Evolutionary conservation across 176 grass and related monocot genomes (phyloP).

Genomic region (Eragrostis curvula): DNA sequence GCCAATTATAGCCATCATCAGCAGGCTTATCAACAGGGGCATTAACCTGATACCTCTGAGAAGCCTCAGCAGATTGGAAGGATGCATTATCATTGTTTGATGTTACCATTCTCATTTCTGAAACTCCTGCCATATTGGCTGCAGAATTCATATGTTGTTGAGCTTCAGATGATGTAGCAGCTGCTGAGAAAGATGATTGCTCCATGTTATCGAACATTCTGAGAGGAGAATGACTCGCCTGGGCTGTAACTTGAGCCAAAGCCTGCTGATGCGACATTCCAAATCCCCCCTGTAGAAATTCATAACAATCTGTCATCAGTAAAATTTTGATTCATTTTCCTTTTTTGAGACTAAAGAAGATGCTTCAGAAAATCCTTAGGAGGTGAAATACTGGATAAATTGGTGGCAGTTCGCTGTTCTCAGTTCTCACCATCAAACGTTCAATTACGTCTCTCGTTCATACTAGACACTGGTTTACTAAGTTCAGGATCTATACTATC

Average conservation of each 20-base stretch:
- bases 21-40: constrained; percentile 82
- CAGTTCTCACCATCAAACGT: neutral
- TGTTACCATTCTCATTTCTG: constrained; percentile 35
- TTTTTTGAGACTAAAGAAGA: constrained; percentile 25
- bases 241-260: constrained; percentile 72
- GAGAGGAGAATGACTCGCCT: constrained; percentile 68
- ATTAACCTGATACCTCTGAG: constrained; percentile 65
- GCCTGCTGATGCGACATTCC: constrained; percentile 75
- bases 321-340: constrained; percentile 15
- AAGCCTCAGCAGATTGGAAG: constrained; percentile 52
- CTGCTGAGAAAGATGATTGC: constrained; percentile 59
- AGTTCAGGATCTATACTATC: constrained; percentile 23
- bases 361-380: neutral
- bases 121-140: constrained; percentile 34
- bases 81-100: constrained; percentile 50
- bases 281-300: constrained; percentile 62
- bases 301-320: constrained; percentile 3
- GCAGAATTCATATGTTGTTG: constrained; percentile 45
- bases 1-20: constrained; percentile 89
- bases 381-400: neutral
- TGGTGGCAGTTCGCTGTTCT: constrained; percentile 18
- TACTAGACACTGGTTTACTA: neutral
- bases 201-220: constrained; percentile 67
- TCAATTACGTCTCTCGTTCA: constrained; percentile 9
- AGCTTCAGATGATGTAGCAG: constrained; percentile 52